These are phyloP conservation scores for Populus tomentosa DNA, from an alignment of 441 rosid genomes.

Conservation along the genomic window DNA sequence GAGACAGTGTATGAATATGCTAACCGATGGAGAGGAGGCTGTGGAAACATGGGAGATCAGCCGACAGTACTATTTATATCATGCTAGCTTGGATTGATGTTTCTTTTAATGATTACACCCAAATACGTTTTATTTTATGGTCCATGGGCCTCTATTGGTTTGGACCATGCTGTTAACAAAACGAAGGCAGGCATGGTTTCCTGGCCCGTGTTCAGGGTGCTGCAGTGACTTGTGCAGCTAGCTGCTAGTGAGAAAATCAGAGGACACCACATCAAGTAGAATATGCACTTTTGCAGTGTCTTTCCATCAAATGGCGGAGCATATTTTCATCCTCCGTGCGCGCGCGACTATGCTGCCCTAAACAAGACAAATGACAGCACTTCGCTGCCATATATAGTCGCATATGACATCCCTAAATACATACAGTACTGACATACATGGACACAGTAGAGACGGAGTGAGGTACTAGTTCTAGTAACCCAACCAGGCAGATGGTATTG, in stretches of 20 bases:
- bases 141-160: no score
- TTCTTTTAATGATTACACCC: no score
- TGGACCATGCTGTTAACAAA: no score
- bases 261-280: not conserved
- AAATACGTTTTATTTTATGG: no score
- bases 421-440: not conserved
- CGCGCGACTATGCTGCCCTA: not conserved
- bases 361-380: not conserved
- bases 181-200: no score
- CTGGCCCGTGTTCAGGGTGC: no score
- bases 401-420: not conserved
- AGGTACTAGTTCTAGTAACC: constrained; percentile 37
- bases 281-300: not conserved
- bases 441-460: not conserved
- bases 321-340: not conserved
- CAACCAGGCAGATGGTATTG: constrained; percentile 68
- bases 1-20: no score
- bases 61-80: no score
- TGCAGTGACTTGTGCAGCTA: no score
- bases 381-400: not conserved
- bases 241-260: not conserved
- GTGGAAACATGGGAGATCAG: no score
- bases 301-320: not conserved
- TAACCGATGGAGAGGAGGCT: no score
- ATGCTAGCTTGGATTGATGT: no score